These are phyloP conservation scores for Besnoitia besnoiti DNA, from an alignment of 169 alveolate species.

Conservation along the genomic window DNA sequence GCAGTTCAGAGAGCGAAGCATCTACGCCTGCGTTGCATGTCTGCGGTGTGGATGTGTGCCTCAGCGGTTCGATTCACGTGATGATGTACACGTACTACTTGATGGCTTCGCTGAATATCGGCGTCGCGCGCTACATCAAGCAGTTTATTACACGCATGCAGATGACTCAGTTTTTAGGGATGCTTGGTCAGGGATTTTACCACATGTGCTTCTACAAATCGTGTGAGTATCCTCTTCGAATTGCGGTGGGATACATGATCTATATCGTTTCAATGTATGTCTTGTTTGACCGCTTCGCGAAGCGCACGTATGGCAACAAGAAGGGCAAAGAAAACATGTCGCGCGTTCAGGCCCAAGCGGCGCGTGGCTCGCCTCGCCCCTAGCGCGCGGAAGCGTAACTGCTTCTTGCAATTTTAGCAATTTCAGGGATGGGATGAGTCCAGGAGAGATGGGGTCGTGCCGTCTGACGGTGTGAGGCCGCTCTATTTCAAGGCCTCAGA, in stretches of 20 bases:
- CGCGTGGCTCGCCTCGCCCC: not conserved
- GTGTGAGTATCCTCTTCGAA: constrained; percentile 68
- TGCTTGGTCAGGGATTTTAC: constrained; percentile 60
- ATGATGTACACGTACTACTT: constrained; percentile 78
- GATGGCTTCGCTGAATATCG: constrained; percentile 66
- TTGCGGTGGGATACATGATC: constrained; percentile 66
- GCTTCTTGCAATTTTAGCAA: not conserved
- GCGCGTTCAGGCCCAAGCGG: not conserved
- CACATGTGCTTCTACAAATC: constrained; percentile 35
- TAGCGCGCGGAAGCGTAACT: not conserved
- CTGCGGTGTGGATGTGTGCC: not conserved
- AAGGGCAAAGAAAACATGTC: not conserved
- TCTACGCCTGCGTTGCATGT: no score
- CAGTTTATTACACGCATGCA: constrained; percentile 73
- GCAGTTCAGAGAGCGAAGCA: no score
- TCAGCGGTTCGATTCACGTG: constrained; percentile 76
- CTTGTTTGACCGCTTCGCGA: constrained; percentile 71
- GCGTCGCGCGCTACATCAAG: constrained; percentile 57
- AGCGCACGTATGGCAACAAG: constrained; percentile 63
- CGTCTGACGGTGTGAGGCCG: not conserved
- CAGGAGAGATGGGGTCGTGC: not conserved
- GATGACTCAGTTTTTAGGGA: constrained; percentile 72
- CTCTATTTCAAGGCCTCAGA: not conserved
- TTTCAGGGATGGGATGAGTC: not conserved
- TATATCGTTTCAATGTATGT: constrained; percentile 70